Evolutionary conservation across 768 basidiomycete species (phyloP).

Genomic region (Rhodotorula graminis): DNA sequence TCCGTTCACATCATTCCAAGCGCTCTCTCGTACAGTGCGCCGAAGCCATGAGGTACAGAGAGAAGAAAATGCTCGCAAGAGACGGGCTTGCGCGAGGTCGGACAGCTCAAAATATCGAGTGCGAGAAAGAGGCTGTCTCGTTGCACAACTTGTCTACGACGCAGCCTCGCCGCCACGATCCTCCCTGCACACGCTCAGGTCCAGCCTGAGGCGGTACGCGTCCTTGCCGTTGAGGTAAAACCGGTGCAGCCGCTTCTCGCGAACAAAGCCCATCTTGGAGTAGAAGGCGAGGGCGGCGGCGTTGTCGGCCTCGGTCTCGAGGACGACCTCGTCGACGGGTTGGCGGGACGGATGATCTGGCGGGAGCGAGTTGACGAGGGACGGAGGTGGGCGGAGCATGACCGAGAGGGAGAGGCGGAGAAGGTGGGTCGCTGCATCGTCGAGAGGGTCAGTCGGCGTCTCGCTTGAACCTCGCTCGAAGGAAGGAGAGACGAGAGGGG

Average conservation of each 20-base stretch:
- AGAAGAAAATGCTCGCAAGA: too few relatives aligned
- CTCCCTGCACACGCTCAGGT: neutral
- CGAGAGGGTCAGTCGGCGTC: neutral
- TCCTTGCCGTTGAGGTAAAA: slow-evolving; percentile 98
- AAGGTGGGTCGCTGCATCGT: slow-evolving; percentile 65
- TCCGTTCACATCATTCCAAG: too few relatives aligned
- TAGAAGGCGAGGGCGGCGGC: slow-evolving; percentile 79
- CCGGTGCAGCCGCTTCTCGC: slow-evolving; percentile 86
- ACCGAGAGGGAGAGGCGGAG: slow-evolving; percentile 69
- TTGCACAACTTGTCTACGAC: too few relatives aligned
- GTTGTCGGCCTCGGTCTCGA: slow-evolving; percentile 96
- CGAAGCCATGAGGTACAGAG: too few relatives aligned
- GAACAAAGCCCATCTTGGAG: slow-evolving; percentile 85
- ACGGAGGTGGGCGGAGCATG: slow-evolving; percentile 57
- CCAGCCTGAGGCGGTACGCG: slow-evolving; percentile 64
- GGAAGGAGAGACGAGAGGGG: neutral
- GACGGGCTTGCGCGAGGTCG: too few relatives aligned
- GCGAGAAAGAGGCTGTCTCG: too few relatives aligned
- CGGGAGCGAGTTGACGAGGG: neutral
- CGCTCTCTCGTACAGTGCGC: too few relatives aligned
- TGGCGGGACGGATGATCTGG: neutral
- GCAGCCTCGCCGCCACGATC: too few relatives aligned
- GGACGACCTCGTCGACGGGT: slow-evolving; percentile 62
- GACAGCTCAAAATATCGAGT: too few relatives aligned
- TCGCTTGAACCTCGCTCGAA: too few relatives aligned